phyloP scores from a whole-genome alignment of 2,329 filamentous ascomycete genomes.

The Ophidiomyces ophidiicola region DNA sequence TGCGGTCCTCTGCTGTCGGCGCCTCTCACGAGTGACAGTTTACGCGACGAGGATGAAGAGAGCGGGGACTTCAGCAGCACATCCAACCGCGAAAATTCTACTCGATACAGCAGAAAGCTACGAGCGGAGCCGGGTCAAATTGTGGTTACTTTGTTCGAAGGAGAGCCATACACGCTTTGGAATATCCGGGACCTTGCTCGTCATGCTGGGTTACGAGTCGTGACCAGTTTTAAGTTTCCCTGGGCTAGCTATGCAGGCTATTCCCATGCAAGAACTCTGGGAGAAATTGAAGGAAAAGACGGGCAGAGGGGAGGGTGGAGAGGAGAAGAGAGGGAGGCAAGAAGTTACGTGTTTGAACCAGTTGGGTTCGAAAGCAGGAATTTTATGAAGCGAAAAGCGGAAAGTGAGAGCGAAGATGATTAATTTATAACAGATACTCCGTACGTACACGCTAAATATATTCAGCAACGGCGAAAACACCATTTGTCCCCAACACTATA shows the following conservation, averaged over 20 bases:
- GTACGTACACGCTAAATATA: background rate
- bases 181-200: slow-evolving; percentile 79
- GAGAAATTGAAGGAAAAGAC: slow-evolving; percentile 33
- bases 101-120: slow-evolving; percentile 11
- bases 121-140: slow-evolving; percentile 42
- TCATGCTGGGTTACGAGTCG: slow-evolving; percentile 43
- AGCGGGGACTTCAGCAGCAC: slow-evolving; percentile 16
- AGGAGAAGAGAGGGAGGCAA: slow-evolving; percentile 37
- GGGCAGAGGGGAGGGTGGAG: slow-evolving; percentile 34
- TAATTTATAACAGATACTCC: too few relatives aligned
- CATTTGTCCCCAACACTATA: too few relatives aligned
- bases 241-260: slow-evolving; percentile 38
- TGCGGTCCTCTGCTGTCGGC: slow-evolving; percentile 32
- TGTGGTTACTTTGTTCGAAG: slow-evolving; percentile 81
- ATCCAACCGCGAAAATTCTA: slow-evolving; percentile 4
- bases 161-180: slow-evolving; percentile 90
- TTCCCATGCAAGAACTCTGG: slow-evolving; percentile 36
- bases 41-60: slow-evolving; percentile 16
- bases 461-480: background rate
- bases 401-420: slow-evolving; percentile 25
- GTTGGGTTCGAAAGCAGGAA: slow-evolving; percentile 24
- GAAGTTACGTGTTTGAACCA: slow-evolving; percentile 37
- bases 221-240: slow-evolving; percentile 38
- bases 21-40: slow-evolving; percentile 17
- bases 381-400: slow-evolving; percentile 20